Conservation (phyloP, 1,284 basidiomycete genomes). For the Mycosarcoma mackinlayi region DNA sequence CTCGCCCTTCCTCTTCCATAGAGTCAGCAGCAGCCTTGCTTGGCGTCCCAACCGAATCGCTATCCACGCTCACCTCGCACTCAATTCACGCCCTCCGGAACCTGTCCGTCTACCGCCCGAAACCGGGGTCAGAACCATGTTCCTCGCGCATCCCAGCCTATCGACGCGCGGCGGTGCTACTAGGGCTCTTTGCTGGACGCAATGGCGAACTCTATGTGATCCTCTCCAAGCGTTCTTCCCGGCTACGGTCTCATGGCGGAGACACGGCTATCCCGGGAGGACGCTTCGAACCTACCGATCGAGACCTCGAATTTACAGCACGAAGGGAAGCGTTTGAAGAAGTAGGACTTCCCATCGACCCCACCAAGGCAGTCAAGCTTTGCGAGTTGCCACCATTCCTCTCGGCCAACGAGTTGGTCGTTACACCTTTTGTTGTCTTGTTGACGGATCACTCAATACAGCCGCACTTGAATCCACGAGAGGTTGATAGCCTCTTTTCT, state of each 20-base stretch:
- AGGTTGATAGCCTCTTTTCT: slow-evolving; percentile 59
- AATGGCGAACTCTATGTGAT: slow-evolving; percentile 64
- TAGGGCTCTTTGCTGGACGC: slow-evolving; percentile 55
- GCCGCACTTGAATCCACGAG: slow-evolving; percentile 54
- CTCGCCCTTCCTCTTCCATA: slow-evolving; percentile 6
- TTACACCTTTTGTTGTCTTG: slow-evolving; percentile 62
- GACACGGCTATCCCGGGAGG: slow-evolving; percentile 66
- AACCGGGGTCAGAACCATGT: slow-evolving; percentile 51
- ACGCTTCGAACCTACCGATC: slow-evolving; percentile 58
- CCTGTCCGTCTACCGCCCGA: slow-evolving; percentile 32
- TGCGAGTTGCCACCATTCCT: slow-evolving; percentile 62
- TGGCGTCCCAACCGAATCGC: slow-evolving; percentile 9
- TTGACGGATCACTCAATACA: slow-evolving; percentile 48
- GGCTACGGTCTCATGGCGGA: slow-evolving; percentile 58
- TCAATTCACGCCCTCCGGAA: slow-evolving; percentile 47
- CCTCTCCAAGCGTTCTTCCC: slow-evolving; percentile 48
- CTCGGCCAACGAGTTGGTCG: slow-evolving; percentile 64
- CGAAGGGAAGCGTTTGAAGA: slow-evolving; percentile 64
- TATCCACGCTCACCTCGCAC: slow-evolving; percentile 24
- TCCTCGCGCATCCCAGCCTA: slow-evolving; percentile 55
- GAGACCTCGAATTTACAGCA: slow-evolving; percentile 58
- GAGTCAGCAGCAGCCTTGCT: slow-evolving; percentile 11
- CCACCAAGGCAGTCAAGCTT: slow-evolving; percentile 44
- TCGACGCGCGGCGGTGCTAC: slow-evolving; percentile 61
- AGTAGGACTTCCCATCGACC: slow-evolving; percentile 59